These are phyloP conservation scores for Penicillium parvum DNA, from an alignment of 495 filamentous ascomycete species.

Conservation along the genomic window DNA sequence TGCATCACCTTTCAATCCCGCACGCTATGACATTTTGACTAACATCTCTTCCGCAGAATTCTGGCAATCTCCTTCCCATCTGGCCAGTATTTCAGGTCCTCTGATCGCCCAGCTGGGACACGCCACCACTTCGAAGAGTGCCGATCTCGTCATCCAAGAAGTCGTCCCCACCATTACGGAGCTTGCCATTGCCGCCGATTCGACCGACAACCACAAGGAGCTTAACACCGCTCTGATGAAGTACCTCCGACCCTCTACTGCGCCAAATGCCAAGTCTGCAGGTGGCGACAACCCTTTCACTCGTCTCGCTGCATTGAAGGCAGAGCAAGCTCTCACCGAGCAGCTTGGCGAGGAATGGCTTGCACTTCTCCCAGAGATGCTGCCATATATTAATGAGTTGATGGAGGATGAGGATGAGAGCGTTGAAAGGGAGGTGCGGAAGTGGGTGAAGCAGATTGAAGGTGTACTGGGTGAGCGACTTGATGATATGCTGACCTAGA, in stretches of 20 bases:
- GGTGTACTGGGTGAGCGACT: conserved; percentile 79
- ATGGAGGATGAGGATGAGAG: conserved; percentile 93
- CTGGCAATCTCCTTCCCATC: conserved; percentile 91
- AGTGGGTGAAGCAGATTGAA: conserved; percentile 86
- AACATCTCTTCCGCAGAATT: conserved; percentile 44
- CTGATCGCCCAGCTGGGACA: conserved; percentile 65
- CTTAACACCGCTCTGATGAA: conserved; percentile 72
- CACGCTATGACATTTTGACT: background rate
- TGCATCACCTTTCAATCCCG: conserved; percentile 5
- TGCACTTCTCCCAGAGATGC: conserved; percentile 81
- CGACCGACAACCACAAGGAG: conserved; percentile 82
- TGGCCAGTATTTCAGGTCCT: conserved; percentile 61
- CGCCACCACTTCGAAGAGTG: conserved; percentile 39
- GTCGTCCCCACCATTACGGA: conserved; percentile 62
- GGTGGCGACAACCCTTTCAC: conserved; percentile 44
- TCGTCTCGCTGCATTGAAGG: conserved; percentile 72
- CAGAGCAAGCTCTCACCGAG: conserved; percentile 71
- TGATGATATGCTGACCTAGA: conserved; percentile 81
- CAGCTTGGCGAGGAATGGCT: conserved; percentile 90
- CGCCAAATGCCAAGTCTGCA: conserved; percentile 53
- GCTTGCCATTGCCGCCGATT: conserved; percentile 70
- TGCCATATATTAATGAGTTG: conserved; percentile 88
- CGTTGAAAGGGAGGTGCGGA: conserved; percentile 81
- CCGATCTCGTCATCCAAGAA: conserved; percentile 40
- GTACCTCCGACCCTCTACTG: conserved; percentile 63